Evolutionary conservation across 2,329 filamentous ascomycete species (phyloP).

Genomic region (Aspergillus pseudoviridinutans): DNA sequence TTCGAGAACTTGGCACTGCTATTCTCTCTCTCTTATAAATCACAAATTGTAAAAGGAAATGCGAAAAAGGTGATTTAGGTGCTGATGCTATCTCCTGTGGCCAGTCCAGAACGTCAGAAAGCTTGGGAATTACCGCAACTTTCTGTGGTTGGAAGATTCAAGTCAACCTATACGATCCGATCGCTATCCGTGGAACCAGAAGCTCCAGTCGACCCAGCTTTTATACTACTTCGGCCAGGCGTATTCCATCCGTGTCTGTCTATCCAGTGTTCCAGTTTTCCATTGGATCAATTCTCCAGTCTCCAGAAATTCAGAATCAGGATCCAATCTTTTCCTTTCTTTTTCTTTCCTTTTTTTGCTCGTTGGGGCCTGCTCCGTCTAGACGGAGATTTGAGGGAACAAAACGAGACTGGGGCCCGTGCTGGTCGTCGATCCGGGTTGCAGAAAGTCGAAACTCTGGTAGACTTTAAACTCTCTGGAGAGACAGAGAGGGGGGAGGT

Average conservation of each 20-base stretch:
- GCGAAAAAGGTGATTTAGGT: not conserved
- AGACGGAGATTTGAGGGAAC: not conserved
- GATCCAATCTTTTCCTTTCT: not conserved
- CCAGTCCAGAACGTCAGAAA: conserved; percentile 15
- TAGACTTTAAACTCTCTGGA: conserved; percentile 21
- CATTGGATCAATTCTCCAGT: not conserved
- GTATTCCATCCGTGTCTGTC: not conserved
- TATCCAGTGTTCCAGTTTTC: not conserved
- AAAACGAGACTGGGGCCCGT: conserved; percentile 16
- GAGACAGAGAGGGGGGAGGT: conserved; percentile 5
- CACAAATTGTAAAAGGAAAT: not conserved
- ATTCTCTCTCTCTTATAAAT: not conserved
- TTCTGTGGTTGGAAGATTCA: conserved; percentile 17
- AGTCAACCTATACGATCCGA: conserved; percentile 19
- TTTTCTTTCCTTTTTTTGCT: not conserved
- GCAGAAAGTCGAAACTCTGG: conserved; percentile 23
- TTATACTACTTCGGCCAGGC: conserved; percentile 9
- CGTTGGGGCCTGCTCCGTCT: not conserved
- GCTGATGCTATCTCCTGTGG: conserved; percentile 6
- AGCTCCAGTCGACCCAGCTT: conserved; percentile 19
- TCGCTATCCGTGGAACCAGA: conserved; percentile 25
- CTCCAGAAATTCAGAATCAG: not conserved
- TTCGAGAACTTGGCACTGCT: not conserved
- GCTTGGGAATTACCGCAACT: conserved; percentile 27
- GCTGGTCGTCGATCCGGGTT: conserved; percentile 22